Evolutionary conservation across 1,139 yeast genomes (phyloP).

Genomic region (Yarrowia galli): DNA sequence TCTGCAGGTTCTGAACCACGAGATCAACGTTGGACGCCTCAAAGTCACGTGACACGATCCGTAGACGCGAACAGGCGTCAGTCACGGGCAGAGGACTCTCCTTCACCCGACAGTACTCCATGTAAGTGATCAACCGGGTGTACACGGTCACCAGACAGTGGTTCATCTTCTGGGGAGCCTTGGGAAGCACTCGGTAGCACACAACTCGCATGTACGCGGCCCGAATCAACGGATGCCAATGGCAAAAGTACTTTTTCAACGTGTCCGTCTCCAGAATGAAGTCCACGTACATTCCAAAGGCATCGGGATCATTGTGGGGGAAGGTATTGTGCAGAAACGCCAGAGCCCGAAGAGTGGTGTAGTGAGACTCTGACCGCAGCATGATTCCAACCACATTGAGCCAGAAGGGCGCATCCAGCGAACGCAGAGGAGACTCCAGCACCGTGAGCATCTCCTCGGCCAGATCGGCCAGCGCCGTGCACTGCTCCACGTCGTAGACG

Average conservation of each 20-base stretch:
- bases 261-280: slow-evolving; percentile 61
- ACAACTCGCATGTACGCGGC: slow-evolving; percentile 71
- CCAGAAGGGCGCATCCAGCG: slow-evolving; percentile 81
- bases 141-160: slow-evolving; percentile 13
- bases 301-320: slow-evolving; percentile 41
- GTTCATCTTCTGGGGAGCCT: slow-evolving; percentile 20
- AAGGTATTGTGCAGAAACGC: slow-evolving; percentile 76
- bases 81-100: slow-evolving; percentile 17
- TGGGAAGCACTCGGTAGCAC: slow-evolving; percentile 63
- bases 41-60: slow-evolving; percentile 7
- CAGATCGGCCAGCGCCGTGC: slow-evolving; percentile 59
- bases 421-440: slow-evolving; percentile 42
- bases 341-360: slow-evolving; percentile 66
- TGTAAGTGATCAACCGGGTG: slow-evolving; percentile 16
- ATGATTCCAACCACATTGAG: slow-evolving; percentile 64
- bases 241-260: slow-evolving; percentile 69
- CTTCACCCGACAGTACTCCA: slow-evolving; percentile 29
- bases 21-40: slow-evolving; percentile 15
- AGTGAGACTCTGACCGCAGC: slow-evolving; percentile 68
- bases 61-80: slow-evolving; percentile 11
- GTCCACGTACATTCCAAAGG: slow-evolving; percentile 52
- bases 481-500: slow-evolving; percentile 54
- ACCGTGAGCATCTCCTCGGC: slow-evolving; percentile 50
- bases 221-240: slow-evolving; percentile 81
- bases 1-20: slow-evolving; percentile 25